Evolutionary conservation across 345 rosid genomes (phyloP).

Genomic region (Anacardium occidentale): DNA sequence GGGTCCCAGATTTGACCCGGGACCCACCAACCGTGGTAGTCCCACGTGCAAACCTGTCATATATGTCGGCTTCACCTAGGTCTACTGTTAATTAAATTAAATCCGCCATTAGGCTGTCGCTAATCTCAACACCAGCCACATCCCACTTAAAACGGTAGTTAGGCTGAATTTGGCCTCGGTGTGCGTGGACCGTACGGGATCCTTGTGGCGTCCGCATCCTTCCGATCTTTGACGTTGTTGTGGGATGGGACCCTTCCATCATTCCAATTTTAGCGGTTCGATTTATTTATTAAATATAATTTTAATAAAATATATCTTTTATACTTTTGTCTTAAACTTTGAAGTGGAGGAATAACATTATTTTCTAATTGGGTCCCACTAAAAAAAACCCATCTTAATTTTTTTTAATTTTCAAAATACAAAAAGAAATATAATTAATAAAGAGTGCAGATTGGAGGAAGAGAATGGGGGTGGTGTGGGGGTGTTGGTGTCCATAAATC

Average conservation of each 20-base stretch:
- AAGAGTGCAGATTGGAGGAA: no score
- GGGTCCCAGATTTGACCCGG: not conserved
- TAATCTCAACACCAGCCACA: constrained; percentile 12
- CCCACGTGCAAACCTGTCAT: constrained; percentile 40
- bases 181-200: constrained; percentile 22
- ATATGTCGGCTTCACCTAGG: constrained; percentile 35
- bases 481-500: no score
- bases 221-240: not conserved
- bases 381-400: no score
- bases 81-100: not conserved
- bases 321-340: not conserved
- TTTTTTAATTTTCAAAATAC: no score
- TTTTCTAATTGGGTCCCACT: not conserved
- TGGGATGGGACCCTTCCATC: not conserved
- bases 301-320: no score
- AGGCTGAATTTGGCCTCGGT: not conserved
- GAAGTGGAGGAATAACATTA: not conserved
- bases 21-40: constrained; percentile 20
- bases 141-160: constrained; percentile 9
- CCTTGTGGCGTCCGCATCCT: constrained; percentile 20
- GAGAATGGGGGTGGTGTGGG: no score
- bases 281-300: not conserved
- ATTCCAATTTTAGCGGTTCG: constrained; percentile 14
- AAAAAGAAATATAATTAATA: no score
- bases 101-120: no score